Evolutionary conservation across 1,284 basidiomycete species (phyloP), one percentile per base, ranked within the genome.

Genomic region (Cryptococcus sp.): DNA sequence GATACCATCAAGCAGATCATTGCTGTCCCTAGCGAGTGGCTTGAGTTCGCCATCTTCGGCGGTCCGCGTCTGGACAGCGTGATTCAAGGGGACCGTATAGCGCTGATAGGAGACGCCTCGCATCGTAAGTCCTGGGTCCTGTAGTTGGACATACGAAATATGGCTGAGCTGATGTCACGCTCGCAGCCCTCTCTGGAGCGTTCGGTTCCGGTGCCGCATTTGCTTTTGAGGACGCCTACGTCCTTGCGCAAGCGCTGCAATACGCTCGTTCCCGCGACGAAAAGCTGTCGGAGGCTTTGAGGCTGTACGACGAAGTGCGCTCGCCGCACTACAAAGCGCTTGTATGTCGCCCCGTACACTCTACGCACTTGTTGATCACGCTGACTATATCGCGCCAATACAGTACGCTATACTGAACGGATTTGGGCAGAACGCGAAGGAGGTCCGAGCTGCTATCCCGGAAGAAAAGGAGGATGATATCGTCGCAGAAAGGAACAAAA

Each of bases 31-130:
- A 66, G 62, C 40, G 56, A 57, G 49, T 72, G 70, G 70, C 60
- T 64, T 17, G 70, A 72, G 41, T 70, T 72, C 54, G 60, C 69
- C 31, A 62, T 67, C 51, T 72, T 72, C 48, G 70, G 64, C 20
- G 70, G 70, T 10, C 64, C 64, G 7, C 47, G 60, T 10, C 54
- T 72, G 3, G 63, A 62, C 13, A 55, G 54, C 8, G 61, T 70
- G 4, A 59, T 67, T 11, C 52, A 50, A 3, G 53, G 57, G 5
- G 61, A 55, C 10, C 56, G 63, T 5, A 64, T 70, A 19, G 69
- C 65, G n/a, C 56, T 72, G 10, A 19, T 71, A 11, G 69, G 69
- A 1, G 67, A 71, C 54, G 66, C 70, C 20, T 66, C 66, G 4
- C 69, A 72, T 47, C 70, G 65, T 68, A 27, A 49, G 67, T 61